Base-by-base conservation (phyloP, 306 rosid species). In the Oemleria cerasiformis region DNA sequence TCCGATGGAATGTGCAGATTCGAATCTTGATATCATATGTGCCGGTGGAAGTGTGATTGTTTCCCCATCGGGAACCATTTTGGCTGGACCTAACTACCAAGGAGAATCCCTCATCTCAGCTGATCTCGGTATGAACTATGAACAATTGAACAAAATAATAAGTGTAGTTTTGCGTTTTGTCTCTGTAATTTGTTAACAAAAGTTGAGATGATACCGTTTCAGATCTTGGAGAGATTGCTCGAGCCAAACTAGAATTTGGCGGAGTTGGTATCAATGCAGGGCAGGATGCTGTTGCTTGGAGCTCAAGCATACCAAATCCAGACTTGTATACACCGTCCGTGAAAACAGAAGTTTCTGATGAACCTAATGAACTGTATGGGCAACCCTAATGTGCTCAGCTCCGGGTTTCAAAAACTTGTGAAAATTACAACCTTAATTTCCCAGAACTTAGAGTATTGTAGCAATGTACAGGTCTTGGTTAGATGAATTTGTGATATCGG, bases 11-110 rank as follows among this genome's bases (percentile, higher is more conserved):
- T 81, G 80, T 76, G 84, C 69, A 4, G 92, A 88, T 65, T 83
- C 92, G 25, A 56, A 70, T 14, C 23, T 21, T 23, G 74, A 70
- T 86, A 82, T 90, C 67, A 84, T 90, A 49, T 90, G 94, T 43
- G 82, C 92, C 47, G 94, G 97, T 9, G 97, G 97, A 30, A 90
- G 92, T 78, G 92, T 80, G 63, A 90, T 90, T 61, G 81, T 90
- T 76, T 90, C 97, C 47, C 97, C 97, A 42, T 84, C 90, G 34
- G 97, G 97, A 67, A 71, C 80, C 79, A 83, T 90, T 77, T 83
- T 90, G 65, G 97, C 97, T 5, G 97, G 94, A 68, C 94, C 97
- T 61, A 88, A 86, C 80, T 86, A 81, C 61, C 87, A 88, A 30
- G 97, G 90, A 42, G 94, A 90, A 81, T 89, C 88, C 40, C 87